These are phyloP conservation scores for Phytophthora lateralis DNA, from an alignment of 352 stramenopile species.

Conservation along the genomic window DNA sequence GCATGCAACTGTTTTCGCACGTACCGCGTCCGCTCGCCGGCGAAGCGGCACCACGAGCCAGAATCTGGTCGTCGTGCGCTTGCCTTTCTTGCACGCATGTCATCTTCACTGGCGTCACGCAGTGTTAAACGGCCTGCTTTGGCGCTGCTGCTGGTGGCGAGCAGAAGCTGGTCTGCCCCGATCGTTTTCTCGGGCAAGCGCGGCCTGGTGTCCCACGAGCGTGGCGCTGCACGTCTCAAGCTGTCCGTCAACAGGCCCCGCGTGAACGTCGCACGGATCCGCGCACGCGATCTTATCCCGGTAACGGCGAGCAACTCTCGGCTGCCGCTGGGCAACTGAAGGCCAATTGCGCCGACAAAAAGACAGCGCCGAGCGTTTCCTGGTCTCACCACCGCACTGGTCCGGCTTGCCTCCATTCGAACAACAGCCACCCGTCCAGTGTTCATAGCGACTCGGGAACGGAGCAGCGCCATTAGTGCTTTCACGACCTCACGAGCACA, in stretches of 20 bases:
- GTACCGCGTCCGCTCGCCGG: slow-evolving; percentile 8
- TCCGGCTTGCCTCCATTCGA: slow-evolving; percentile 25
- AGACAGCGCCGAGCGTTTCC: slow-evolving; percentile 28
- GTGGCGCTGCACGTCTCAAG: neutral
- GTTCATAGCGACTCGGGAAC: slow-evolving; percentile 13
- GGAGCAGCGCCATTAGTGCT: slow-evolving; percentile 26
- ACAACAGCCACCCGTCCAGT: slow-evolving; percentile 15
- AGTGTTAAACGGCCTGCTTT: slow-evolving; percentile 2
- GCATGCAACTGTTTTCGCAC: slow-evolving; percentile 16
- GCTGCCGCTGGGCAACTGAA: neutral
- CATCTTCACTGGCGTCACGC: slow-evolving; percentile 12
- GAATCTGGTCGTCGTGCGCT: slow-evolving; percentile 7
- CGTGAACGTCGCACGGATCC: slow-evolving; percentile 3
- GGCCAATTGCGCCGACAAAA: slow-evolving; percentile 3
- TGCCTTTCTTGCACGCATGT: slow-evolving; percentile 19
- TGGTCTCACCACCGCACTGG: slow-evolving; percentile 17
- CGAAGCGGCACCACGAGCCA: slow-evolving; percentile 1
- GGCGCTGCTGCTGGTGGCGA: neutral
- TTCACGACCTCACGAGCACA: slow-evolving; percentile 20
- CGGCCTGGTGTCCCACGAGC: slow-evolving; percentile 1
- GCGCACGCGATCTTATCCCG: slow-evolving; percentile 22
- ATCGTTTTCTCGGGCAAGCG: slow-evolving; percentile 20
- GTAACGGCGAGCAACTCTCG: slow-evolving; percentile 16
- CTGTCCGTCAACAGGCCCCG: neutral
- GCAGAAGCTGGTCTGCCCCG: neutral